Base-by-base conservation (phyloP, 1,284 basidiomycete species). In the Neolentinus lepideus region DNA sequence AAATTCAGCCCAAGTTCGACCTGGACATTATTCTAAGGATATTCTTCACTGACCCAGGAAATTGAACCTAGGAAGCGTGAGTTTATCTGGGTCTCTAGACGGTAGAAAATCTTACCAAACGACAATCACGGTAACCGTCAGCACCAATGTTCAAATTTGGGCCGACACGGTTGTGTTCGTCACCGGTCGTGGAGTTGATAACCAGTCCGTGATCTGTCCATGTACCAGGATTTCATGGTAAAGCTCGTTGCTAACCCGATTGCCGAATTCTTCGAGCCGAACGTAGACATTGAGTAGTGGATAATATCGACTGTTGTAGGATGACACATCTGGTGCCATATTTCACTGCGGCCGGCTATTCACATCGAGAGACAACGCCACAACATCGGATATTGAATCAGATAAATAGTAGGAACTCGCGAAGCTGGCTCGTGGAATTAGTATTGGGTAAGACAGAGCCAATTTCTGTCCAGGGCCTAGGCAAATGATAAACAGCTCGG, bases 181-280 rank as follows among this genome's bases (percentile, higher is more conserved):
- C 66, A 33, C 67, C 65, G 1, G 61, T 53, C 14, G 56, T 56
- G 0, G 67, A 68, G 3, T 59, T 59, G 51, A 70, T 62, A 3
- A 71, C 68, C 4, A 62, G 60, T 10, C 69, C 70, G 16, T 65
- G 62, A 56, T 71, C 70, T 3, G 63, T 66, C 70, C 70, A 71
- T 0, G 64, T 64, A 12, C 68, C 70, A 10, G 66, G 61, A 43
- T 67, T n/a, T 64, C 65, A 69, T 67, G 9, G 67, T 63, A 8
- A 52, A 46, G 55, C 66, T 68, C 0, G 67, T 70, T 2, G 69
- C 69, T 22, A 70, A 62, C 0, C 69, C 69, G 55, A 70, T 70
- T 12, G 59, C 66, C 19, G 69, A 70, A 48, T 69, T 61, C 56
- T 68, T 66, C 12, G 61, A 65, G 14, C 67, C 67, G 38, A 69